These are phyloP conservation scores for Kewa caespitosa DNA, from an alignment of 179 eudicot genomes.

Conservation along the genomic window DNA sequence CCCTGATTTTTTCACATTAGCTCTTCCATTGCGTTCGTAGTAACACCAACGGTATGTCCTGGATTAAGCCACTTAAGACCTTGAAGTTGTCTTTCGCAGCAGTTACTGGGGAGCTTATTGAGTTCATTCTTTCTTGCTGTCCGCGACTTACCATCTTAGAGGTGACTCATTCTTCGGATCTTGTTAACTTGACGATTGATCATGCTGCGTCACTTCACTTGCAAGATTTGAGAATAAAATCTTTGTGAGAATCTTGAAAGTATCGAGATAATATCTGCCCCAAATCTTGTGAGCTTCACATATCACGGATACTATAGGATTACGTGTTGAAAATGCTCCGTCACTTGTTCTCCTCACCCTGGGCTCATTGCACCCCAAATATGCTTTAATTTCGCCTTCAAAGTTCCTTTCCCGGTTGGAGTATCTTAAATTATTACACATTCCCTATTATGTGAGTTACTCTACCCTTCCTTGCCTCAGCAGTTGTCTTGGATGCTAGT, in stretches of 20 bases:
- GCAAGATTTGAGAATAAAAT: neutral
- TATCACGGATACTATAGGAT: neutral
- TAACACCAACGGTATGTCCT: neutral
- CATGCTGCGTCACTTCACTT: neutral
- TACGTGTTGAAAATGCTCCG: constrained; percentile 1
- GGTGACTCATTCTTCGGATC: neutral
- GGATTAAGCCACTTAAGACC: constrained; percentile 1
- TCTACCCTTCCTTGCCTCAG: too few relatives aligned
- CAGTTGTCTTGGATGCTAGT: neutral
- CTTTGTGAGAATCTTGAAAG: neutral
- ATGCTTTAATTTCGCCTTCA: neutral
- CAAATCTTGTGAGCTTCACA: neutral
- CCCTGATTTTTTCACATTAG: neutral
- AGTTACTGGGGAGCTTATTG: neutral
- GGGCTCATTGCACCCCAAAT: neutral
- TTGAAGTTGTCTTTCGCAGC: neutral
- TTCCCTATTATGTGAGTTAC: neutral
- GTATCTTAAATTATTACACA: neutral
- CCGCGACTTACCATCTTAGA: neutral
- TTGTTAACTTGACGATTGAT: neutral
- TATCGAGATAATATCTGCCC: neutral
- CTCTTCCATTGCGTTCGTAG: neutral
- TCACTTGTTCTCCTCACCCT: neutral
- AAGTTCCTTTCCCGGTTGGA: neutral
- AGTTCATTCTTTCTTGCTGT: neutral